phyloP scores from a whole-genome alignment of 2,329 filamentous ascomycete species.

The Ambrosiella cleistominuta region DNA sequence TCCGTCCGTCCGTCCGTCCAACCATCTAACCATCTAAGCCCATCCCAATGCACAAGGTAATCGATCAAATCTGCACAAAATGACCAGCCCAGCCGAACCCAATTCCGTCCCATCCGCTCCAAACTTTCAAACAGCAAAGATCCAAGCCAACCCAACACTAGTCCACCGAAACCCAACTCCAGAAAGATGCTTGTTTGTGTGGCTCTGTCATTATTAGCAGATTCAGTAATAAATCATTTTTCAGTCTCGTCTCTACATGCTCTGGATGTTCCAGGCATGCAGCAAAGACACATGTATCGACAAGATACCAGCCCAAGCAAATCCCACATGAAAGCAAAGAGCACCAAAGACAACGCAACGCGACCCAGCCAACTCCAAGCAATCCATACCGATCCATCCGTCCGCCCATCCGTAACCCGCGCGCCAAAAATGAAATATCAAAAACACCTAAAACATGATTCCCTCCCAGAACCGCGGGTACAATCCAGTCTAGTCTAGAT shows the following conservation, averaged over 20 bases:
- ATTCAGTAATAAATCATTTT: too few relatives aligned
- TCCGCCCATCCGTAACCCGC: constrained; percentile 10
- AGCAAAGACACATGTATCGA: too few relatives aligned
- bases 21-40: constrained; percentile 1
- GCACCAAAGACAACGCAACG: neutral
- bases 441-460: neutral
- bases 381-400: constrained; percentile 12
- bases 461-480: neutral
- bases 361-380: neutral
- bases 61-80: constrained; percentile 3
- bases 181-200: neutral
- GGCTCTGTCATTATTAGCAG: too few relatives aligned
- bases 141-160: neutral
- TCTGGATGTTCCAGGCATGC: too few relatives aligned
- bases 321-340: neutral
- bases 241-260: too few relatives aligned
- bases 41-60: constrained; percentile 5
- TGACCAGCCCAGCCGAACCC: neutral
- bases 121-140: neutral
- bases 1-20: neutral
- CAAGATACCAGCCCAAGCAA: neutral
- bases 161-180: neutral
- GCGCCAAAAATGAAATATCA: neutral
- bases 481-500: too few relatives aligned
- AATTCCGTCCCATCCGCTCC: neutral